Evolutionary conservation across 306 rosid genomes (phyloP), one percentile per base, ranked within the genome.

Genomic region (Mucuna pruriens): DNA sequence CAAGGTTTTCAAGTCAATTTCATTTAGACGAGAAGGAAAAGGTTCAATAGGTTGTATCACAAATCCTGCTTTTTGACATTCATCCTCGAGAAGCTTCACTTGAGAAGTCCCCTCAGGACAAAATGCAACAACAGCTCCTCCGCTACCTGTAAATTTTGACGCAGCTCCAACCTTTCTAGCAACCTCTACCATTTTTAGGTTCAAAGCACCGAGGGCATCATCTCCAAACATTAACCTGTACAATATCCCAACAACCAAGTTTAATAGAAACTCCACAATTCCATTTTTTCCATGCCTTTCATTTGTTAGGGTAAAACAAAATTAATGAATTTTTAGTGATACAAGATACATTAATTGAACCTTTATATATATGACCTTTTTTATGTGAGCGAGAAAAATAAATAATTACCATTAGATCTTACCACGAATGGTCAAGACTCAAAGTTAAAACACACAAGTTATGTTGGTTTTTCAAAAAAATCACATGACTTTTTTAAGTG

Each of bases 131-230:
- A 95, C 90, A 57, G 98, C 99, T 83, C 99, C 99, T 49, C 98
- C 99, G 6, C 99, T 95, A 17, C 99, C 99, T 0, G 99, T 95
- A 85, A 95, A 95, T 78, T 93, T 95, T 6, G 99, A 91, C 3
- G 98, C 96, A 20, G 99, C 99, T 20, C 98, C 99, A 55, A 92
- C 90, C 65, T 89, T 84, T 58, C 97, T 86, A 6, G 98, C 99
- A 23, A 90, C 79, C 86, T 95, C 96, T 85, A 95, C 90, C 99
- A 95, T 95, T 83, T 93, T 83, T 71, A 95, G 65, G 87, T 95
- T 95, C 57, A 93, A 36, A 80, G 63, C 94, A 70, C 99, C 98
- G 26, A 95, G 88, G 25, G 86, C 98, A 3, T 85, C 93, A 63
- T 93, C 97, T 39, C 98, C 99, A 57, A 95, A 95, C 94, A 95